These are phyloP conservation scores for Plasmodium gallinaceum DNA, from an alignment of 169 alveolate species.

Conservation along the genomic window DNA sequence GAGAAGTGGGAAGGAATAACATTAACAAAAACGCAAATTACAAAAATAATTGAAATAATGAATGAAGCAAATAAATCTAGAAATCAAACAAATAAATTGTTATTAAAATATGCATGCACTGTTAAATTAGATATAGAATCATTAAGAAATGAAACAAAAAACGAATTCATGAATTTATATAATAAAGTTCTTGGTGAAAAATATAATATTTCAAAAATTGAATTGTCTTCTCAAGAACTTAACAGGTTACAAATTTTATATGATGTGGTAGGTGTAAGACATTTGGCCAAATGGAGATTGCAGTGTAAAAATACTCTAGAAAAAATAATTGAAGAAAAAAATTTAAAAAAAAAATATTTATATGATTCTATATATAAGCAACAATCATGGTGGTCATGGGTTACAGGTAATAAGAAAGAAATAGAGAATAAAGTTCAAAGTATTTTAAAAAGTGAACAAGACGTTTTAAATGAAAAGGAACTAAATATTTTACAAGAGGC, in stretches of 20 bases:
- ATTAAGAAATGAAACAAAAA: conserved; percentile 83
- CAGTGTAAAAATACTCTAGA: conserved; percentile 80
- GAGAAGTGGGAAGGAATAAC: conserved; percentile 84
- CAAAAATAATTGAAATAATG: conserved; percentile 84
- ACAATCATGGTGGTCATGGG: conserved; percentile 86
- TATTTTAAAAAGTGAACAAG: conserved; percentile 76
- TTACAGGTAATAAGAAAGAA: conserved; percentile 78
- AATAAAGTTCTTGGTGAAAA: conserved; percentile 79
- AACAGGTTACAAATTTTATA: conserved; percentile 82
- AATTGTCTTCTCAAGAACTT: conserved; percentile 70
- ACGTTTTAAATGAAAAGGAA: conserved; percentile 76
- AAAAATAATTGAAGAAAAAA: conserved; percentile 80
- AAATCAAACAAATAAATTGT: conserved; percentile 81
- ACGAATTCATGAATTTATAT: conserved; percentile 85
- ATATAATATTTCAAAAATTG: conserved; percentile 68
- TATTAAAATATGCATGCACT: conserved; percentile 83
- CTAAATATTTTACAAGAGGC: conserved; percentile 79
- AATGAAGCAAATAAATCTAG: conserved; percentile 81
- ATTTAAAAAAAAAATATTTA: conserved; percentile 78
- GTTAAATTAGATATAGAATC: conserved; percentile 87
- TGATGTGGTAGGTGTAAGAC: conserved; percentile 89
- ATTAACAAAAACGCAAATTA: conserved; percentile 82
- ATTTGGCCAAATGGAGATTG: conserved; percentile 89
- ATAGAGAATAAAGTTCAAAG: conserved; percentile 75
- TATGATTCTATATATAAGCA: conserved; percentile 79